These are phyloP conservation scores for Phlyctochytrium arcticum DNA, from an alignment of 192 early-diverging fungal genomes.

Conservation along the genomic window DNA sequence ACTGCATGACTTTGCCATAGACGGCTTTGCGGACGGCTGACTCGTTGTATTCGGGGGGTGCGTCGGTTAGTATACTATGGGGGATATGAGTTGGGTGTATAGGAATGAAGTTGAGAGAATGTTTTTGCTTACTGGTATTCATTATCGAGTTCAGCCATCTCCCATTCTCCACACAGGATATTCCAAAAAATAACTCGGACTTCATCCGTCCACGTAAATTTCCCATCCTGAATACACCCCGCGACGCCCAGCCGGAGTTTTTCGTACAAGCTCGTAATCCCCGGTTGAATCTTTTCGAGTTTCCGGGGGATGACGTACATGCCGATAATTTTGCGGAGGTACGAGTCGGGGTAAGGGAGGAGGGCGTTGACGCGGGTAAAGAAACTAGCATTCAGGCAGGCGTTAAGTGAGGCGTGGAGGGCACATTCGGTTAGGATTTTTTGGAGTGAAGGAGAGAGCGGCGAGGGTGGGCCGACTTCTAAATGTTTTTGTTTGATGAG, in stretches of 20 bases:
- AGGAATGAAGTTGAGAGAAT: neutral
- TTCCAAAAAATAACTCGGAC: constrained; percentile 19
- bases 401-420: neutral
- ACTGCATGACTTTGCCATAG: constrained; percentile 18
- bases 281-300: constrained; percentile 2
- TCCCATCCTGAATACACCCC: constrained; percentile 6
- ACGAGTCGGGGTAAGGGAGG: constrained; percentile 16
- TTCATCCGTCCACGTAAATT: constrained; percentile 19
- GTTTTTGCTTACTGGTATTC: constrained; percentile 25
- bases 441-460: too few relatives aligned
- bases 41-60: constrained; percentile 19
- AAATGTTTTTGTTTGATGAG: too few relatives aligned
- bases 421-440: neutral
- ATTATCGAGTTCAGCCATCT: constrained; percentile 36
- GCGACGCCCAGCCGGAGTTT: neutral
- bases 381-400: constrained; percentile 6
- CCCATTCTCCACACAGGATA: constrained; percentile 34
- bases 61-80: constrained; percentile 6
- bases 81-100: neutral
- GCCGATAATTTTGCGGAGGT: constrained; percentile 13
- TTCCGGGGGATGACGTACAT: constrained; percentile 11
- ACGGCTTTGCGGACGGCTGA: constrained; percentile 27
- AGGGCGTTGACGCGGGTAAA: constrained; percentile 6
- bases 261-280: constrained; percentile 14
- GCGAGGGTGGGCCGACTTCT: too few relatives aligned